Conservation (phyloP, 2,329 filamentous ascomycete genomes). For the Claviceps fusiformis region DNA sequence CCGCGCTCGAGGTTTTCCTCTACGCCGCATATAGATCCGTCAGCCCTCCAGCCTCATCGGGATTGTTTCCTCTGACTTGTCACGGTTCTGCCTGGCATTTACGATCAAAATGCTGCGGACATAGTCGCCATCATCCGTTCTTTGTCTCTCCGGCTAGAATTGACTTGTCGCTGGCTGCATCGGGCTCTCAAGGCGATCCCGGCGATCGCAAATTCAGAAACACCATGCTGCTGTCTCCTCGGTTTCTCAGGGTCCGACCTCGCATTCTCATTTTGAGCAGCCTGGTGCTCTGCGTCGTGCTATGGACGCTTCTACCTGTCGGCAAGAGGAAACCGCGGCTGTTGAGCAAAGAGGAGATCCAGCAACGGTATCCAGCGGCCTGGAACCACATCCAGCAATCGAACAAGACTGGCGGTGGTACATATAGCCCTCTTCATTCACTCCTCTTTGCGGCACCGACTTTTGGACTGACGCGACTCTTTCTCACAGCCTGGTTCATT, state of each 20-base stretch:
- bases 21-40: neutral
- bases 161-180: neutral
- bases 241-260: slow-evolving; percentile 3
- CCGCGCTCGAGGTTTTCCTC: neutral
- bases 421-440: neutral
- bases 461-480: neutral
- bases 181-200: too few relatives aligned
- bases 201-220: neutral
- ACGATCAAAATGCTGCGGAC: neutral
- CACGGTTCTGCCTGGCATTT: neutral
- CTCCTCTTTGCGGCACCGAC: neutral
- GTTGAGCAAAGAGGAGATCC: neutral
- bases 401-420: slow-evolving; percentile 10
- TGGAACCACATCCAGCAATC: slow-evolving; percentile 11
- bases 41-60: neutral
- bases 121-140: neutral
- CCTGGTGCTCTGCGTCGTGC: slow-evolving; percentile 4
- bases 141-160: neutral
- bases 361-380: slow-evolving; percentile 7
- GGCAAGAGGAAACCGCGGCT: neutral
- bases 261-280: neutral
- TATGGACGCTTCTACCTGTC: slow-evolving; percentile 2
- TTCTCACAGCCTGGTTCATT: slow-evolving; percentile 11
- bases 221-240: slow-evolving; percentile 5
- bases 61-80: too few relatives aligned